Base-by-base conservation (phyloP, 202 grass and related monocot genomes). In the Saccharum hybrid region DNA sequence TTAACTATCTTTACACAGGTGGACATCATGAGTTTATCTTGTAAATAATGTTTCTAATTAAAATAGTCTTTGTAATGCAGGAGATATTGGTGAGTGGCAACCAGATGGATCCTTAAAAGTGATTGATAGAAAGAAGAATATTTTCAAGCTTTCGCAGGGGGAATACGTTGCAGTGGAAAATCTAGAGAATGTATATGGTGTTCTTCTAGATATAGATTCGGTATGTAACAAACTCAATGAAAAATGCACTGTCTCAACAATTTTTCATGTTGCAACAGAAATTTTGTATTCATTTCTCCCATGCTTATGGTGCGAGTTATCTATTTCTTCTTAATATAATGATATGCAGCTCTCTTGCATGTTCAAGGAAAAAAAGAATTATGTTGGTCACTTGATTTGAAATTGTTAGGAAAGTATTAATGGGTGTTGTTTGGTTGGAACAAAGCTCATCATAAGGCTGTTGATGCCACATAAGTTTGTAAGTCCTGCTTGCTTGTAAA, bases 51-150 rank as follows among this genome's bases (percentile, higher is more conserved):
- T 71, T 34, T 86, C 41, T 65, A 60, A 40, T 45, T 28, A 63
- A 60, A 43, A 68, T 84, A 51, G 30, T 31, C 39, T 86, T 75
- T 85, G 60, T 67, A 34, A 66, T 79, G 69, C 90, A 95, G 96
- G 95, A 54, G 95, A 98, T 84, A 81, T 98, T 87, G 95, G 95
- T 71, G 95, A 98, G 80, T 98, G 90, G 90, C 92, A 98, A 82
- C 65, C 87, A 85, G 73, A 94, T 72, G 95, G 95, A 73, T 77
- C 85, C 80, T 81, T 98, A 78, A 98, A 98, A 86, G 86, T 98
- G 63, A 94, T 98, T 88, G 95, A 98, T 76, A 91, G 95, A 77
- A 98, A 94, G 88, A 98, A 98, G 66, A 98, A 94, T 81, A 98
- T 98, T 79, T 98, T 98, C 79, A 98, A 98, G 82, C 92, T 95